Percentiles rank a stretch among this genome's conserved stretches.
phyloP scores from a whole-genome alignment of 306 rosid genomes.

The Acacia confusa region DNA sequence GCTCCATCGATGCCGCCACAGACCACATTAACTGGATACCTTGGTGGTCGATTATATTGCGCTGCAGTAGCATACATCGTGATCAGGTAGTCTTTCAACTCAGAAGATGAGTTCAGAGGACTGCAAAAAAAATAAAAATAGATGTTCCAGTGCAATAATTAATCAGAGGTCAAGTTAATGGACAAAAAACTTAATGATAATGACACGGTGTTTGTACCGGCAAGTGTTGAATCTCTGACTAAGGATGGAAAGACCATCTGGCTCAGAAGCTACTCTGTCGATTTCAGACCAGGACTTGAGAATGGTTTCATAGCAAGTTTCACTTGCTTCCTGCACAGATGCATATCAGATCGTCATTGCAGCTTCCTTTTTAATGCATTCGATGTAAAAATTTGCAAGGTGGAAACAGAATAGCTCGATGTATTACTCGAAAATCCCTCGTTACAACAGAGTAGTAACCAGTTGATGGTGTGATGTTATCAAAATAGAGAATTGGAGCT shows the following conservation, averaged over 20 bases:
- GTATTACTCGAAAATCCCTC: conserved; percentile 61
- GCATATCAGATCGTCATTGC: conserved; percentile 21
- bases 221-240: conserved; percentile 55
- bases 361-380: neutral
- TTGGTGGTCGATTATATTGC: conserved; percentile 65
- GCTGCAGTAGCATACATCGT: conserved; percentile 41
- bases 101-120: conserved; percentile 36
- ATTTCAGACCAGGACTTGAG: conserved; percentile 60
- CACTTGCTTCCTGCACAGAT: conserved; percentile 38
- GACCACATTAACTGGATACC: conserved; percentile 51
- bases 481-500: conserved; percentile 52
- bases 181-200: conserved; percentile 33
- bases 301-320: conserved; percentile 46
- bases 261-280: conserved; percentile 43
- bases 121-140: conserved; percentile 40
- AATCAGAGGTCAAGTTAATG: neutral
- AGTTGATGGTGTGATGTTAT: conserved; percentile 36
- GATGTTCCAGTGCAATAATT: neutral
- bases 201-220: conserved; percentile 27
- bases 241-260: conserved; percentile 54
- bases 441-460: conserved; percentile 40
- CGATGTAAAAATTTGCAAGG: neutral
- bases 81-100: conserved; percentile 43
- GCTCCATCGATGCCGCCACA: conserved; percentile 68
- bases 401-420: neutral